Evolutionary conservation across 2,329 filamentous ascomycete species (phyloP), one percentile per base, ranked within the genome.

Genomic region (Colletotrichum sp.): DNA sequence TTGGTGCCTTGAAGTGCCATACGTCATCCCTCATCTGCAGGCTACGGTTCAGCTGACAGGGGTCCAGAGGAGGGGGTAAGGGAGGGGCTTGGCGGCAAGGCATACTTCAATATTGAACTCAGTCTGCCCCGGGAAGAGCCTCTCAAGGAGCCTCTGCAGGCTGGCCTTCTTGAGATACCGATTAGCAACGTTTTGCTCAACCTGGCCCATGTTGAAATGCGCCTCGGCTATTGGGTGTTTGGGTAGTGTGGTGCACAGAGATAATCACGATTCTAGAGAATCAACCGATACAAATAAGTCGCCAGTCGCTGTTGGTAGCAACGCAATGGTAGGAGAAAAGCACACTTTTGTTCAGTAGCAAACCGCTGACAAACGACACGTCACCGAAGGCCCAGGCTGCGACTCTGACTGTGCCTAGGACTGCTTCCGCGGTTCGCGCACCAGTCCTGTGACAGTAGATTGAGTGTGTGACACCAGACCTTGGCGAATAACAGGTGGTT

Each of bases 1-100:
- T 74, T 4, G 82, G 81, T 8, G 79, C 80, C 30, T 76, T 80
- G 60, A 83, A 83, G 34, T 72, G 77, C 80, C 80, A 83, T 55
- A 81, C 80, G 76, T 83, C 81, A 24, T 83, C 79, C 73, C 76
- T 80, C 79, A 81, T 75, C 82, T 83, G 72, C 70, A 68, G n/a
- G 59, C 67, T 34, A 55, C 64, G 15, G 12, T 75, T 79, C 60
- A 77, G 73, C 65, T 12, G 34, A 34, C 52, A 26, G 39, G 67
- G 36, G 4, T 28, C 15, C 4, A 59, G 30, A 24, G 24, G 52
- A 21, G 44, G 34, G 62, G 62, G 62, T 13, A 39, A 26, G 16
- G 62, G 34, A 18, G n/a, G 34, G 30, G 21, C 32, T 34, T 65
- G 34, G n/a, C 32, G 12, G 21, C 9, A 39, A 49, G 26, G 65